These are phyloP conservation scores for Gonapodya prolifera DNA, from an alignment of 192 early-diverging fungal genomes.

Conservation along the genomic window DNA sequence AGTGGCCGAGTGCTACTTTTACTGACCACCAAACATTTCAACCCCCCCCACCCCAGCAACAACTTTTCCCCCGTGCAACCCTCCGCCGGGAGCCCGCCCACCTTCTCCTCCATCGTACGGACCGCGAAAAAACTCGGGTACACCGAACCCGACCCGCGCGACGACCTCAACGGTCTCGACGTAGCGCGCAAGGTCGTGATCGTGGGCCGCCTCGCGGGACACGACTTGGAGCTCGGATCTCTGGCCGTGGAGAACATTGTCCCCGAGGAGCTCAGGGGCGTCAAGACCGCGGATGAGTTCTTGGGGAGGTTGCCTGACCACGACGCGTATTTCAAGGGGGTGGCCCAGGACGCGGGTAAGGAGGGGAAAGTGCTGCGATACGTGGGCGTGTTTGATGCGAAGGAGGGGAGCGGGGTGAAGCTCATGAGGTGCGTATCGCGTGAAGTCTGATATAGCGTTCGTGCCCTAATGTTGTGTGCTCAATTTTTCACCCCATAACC, in stretches of 20 bases:
- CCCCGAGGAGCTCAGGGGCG: constrained; percentile 62
- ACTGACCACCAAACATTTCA: too few relatives aligned
- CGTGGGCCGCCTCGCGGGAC: constrained; percentile 76
- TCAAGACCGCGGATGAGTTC: constrained; percentile 67
- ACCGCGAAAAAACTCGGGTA: constrained; percentile 87
- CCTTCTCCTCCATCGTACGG: constrained; percentile 80
- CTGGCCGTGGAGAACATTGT: constrained; percentile 94
- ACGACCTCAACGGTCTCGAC: constrained; percentile 98
- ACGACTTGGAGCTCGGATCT: constrained; percentile 58
- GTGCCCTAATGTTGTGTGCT: not conserved
- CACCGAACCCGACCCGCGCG: constrained; percentile 96
- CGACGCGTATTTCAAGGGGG: constrained; percentile 70
- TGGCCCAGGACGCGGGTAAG: constrained; percentile 65
- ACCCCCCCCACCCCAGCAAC: too few relatives aligned
- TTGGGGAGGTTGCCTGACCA: constrained; percentile 68
- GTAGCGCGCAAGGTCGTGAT: constrained; percentile 95
- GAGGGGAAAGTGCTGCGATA: constrained; percentile 78
- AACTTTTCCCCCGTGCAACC: constrained; percentile 63
- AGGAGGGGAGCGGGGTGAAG: constrained; percentile 60
- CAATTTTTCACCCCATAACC: not conserved
- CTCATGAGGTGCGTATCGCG: constrained; percentile 41
- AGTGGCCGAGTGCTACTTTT: too few relatives aligned
- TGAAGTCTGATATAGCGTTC: not conserved
- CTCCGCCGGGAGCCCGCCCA: constrained; percentile 25
- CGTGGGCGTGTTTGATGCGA: constrained; percentile 77